phyloP scores from a whole-genome alignment of 768 basidiomycete species.

The Austroboletus eburneus region DNA sequence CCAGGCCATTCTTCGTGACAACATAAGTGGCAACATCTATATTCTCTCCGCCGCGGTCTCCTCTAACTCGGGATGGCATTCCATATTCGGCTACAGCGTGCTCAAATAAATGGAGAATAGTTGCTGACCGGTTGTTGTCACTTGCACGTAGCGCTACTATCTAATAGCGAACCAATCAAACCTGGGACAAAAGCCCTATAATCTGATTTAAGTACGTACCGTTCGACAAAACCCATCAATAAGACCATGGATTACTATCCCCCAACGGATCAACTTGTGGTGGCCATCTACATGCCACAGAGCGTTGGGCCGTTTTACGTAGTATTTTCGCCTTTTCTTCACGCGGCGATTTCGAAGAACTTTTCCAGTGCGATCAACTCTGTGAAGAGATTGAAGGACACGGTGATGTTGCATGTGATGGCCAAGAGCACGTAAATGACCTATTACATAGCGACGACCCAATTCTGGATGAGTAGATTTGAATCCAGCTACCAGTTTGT shows the following conservation, averaged over 20 bases:
- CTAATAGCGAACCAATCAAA: not conserved
- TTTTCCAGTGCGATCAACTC: conserved; percentile 30
- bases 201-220: not conserved
- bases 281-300: not conserved
- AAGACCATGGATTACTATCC: not conserved
- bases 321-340: conserved; percentile 26
- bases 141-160: not conserved
- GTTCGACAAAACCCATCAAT: not conserved
- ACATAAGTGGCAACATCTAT: conserved; percentile 23
- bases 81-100: conserved; percentile 9
- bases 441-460: conserved; percentile 28
- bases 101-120: not conserved
- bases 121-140: not conserved
- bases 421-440: conserved; percentile 24
- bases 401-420: conserved; percentile 22
- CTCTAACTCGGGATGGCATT: conserved; percentile 23
- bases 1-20: conserved; percentile 19
- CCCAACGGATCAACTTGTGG: not conserved
- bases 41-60: conserved; percentile 31
- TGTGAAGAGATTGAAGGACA: conserved; percentile 20
- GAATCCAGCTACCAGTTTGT: not conserved
- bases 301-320: conserved; percentile 17
- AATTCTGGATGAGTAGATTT: conserved; percentile 6
- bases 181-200: too few relatives aligned
- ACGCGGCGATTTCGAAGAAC: conserved; percentile 16